Base-by-base conservation (phyloP, 1,284 basidiomycete genomes). In the Mycosarcoma mackinlayi region DNA sequence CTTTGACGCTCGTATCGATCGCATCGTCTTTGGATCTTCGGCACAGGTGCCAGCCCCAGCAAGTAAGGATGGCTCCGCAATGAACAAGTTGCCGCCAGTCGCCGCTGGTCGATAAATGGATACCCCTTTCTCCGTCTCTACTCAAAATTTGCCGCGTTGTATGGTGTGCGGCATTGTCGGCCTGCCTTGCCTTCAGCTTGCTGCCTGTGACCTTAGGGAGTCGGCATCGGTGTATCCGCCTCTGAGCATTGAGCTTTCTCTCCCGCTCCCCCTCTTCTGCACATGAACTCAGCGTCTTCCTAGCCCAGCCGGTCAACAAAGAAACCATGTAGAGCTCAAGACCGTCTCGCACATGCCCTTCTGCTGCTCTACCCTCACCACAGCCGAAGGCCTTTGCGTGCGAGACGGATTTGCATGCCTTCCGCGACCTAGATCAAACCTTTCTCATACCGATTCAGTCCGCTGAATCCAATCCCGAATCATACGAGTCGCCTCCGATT, bases 401-500 rank as follows among this genome's bases (percentile, higher is more conserved):
- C 30, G 28, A 41, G 39, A 33, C 48, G 48, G 25, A 18, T 28
- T 25, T 40, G 38, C 48, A 25, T 41, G 38, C 13, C 21, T 39
- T 41, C 38, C 21, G 13, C 24, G 49, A 51, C 49, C 49, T 41
- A 51, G 49, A 51, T 51, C 49, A 51, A 51, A 42, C 30, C 37
- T 18, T 6, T 23, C 34, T 31, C 48, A 24, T 31, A 28, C 18
- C 25, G 6, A 34, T 19, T 7, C 19, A 37, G 35, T 18, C 37
- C 46, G 41, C 42, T 47, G 44, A 62, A 48, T 39, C 41, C 44
- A 57, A 48, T 24, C 18, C 25, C 31, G 16, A 16, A 24, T 4
- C 51, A 19, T 10, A 18, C 25, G 4, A 57, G 66, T 10, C 68
- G 62, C 68, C 68, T 71, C 41, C 58, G 63, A 65, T 71, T 66